Conservation (phyloP, 1,139 yeast species). For the Hyphopichia buzzinii region DNA sequence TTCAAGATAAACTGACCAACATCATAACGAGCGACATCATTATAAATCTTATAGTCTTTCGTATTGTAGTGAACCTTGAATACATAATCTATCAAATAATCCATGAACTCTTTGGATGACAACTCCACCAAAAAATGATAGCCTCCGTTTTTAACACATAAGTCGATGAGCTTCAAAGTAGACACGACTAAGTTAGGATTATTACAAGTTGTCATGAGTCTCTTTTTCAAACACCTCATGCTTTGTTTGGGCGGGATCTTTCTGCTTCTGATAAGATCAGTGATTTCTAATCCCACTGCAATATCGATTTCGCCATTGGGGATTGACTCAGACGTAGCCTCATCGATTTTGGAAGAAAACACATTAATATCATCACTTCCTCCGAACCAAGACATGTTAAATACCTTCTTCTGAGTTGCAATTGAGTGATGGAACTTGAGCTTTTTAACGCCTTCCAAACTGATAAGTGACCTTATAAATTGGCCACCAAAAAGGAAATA, state of each 20-base stretch:
- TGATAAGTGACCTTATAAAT: neutral
- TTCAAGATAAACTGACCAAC: slow-evolving; percentile 63
- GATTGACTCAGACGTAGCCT: slow-evolving; percentile 84
- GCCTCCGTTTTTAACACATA: slow-evolving; percentile 94
- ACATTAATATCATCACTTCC: slow-evolving; percentile 42
- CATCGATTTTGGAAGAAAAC: slow-evolving; percentile 64
- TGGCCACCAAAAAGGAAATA: neutral
- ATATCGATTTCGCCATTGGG: slow-evolving; percentile 92
- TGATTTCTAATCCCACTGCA: slow-evolving; percentile 76
- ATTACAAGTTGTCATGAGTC: slow-evolving; percentile 57
- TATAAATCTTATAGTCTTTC: slow-evolving; percentile 25
- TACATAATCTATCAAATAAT: slow-evolving; percentile 53
- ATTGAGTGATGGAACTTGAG: too few species aligned
- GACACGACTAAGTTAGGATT: slow-evolving; percentile 79
- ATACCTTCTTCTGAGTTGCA: too few species aligned
- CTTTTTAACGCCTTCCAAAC: neutral
- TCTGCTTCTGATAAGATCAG: slow-evolving; percentile 84
- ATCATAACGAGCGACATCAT: slow-evolving; percentile 46
- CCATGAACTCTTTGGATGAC: slow-evolving; percentile 84
- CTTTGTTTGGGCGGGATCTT: slow-evolving; percentile 81
- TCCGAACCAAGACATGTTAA: slow-evolving; percentile 64
- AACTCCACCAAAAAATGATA: slow-evolving; percentile 76
- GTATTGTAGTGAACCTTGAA: slow-evolving; percentile 38
- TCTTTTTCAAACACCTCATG: slow-evolving; percentile 76
- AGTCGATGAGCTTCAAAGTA: slow-evolving; percentile 73